Evolutionary conservation across 768 basidiomycete genomes (phyloP).

Genomic region (Kwoniella heveanensis): DNA sequence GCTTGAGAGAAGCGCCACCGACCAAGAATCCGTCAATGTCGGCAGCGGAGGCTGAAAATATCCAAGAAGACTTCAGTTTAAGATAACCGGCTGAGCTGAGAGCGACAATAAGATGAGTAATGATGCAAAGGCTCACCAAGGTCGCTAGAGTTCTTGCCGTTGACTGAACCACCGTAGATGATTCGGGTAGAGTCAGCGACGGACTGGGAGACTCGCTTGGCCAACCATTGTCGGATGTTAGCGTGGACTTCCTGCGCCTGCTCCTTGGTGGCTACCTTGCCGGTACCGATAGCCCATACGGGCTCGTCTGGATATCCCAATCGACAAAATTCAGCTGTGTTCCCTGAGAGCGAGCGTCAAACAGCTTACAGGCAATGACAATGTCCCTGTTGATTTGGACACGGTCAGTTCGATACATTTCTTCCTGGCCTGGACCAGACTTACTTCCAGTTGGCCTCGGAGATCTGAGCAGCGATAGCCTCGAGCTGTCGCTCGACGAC

Average conservation of each 20-base stretch:
- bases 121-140: slow-evolving; percentile 62
- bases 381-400: slow-evolving; percentile 64
- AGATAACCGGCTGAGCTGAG: too few species aligned
- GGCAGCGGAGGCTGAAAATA: slow-evolving; percentile 64
- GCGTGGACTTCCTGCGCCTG: slow-evolving; percentile 93
- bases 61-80: neutral
- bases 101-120: too few species aligned
- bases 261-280: slow-evolving; percentile 81
- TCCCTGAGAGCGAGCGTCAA: accelerated
- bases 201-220: slow-evolving; percentile 64
- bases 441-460: slow-evolving; percentile 73
- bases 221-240: slow-evolving; percentile 75
- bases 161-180: slow-evolving; percentile 96
- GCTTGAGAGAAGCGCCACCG: slow-evolving; percentile 95
- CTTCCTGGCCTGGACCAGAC: slow-evolving; percentile 43
- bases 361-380: slow-evolving; percentile 72
- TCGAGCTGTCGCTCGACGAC: slow-evolving; percentile 82
- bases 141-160: slow-evolving; percentile 81
- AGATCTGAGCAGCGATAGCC: slow-evolving; percentile 63
- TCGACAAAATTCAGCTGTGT: slow-evolving; percentile 1
- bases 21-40: slow-evolving; percentile 99
- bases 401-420: slow-evolving; percentile 1
- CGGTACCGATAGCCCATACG: slow-evolving; percentile 97
- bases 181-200: slow-evolving; percentile 78
- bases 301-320: slow-evolving; percentile 40